A percentile compares a stretch with the other conserved stretches of the same genome.
Conservation (phyloP, 1,139 yeast species). For the Yamadazyma atmosphaerica region DNA sequence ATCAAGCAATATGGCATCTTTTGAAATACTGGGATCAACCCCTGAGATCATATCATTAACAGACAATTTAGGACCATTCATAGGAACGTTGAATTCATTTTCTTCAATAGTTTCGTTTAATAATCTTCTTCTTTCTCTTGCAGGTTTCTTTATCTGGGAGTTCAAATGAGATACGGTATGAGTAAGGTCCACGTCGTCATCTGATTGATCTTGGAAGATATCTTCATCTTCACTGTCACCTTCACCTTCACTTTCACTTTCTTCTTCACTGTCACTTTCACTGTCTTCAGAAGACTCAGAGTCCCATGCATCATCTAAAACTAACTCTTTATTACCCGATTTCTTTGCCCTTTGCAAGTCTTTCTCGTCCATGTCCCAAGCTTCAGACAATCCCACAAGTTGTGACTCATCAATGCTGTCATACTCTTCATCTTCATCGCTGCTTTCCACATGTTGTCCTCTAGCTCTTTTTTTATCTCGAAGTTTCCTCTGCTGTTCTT, state of each 20-base stretch:
- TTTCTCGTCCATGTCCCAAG: conserved; percentile 81
- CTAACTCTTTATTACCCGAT: conserved; percentile 29
- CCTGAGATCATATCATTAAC: conserved; percentile 75
- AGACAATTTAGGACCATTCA: conserved; percentile 57
- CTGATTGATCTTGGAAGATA: conserved; percentile 24
- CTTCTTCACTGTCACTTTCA: conserved; percentile 14
- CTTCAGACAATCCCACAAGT: conserved; percentile 74
- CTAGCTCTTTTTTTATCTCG: conserved; percentile 21
- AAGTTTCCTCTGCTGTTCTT: conserved; percentile 36
- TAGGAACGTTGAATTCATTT: conserved; percentile 70
- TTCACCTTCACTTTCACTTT: conserved; percentile 17
- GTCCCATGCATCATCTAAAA: conserved; percentile 46
- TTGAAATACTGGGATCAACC: conserved; percentile 46
- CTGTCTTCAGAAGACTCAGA: too few relatives aligned
- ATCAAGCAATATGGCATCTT: conserved; percentile 54
- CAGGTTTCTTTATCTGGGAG: conserved; percentile 31
- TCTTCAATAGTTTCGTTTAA: conserved; percentile 61
- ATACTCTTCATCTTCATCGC: conserved; percentile 45
- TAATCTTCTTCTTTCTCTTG: conserved; percentile 39
- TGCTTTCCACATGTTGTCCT: conserved; percentile 16
- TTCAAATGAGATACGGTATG: conserved; percentile 33
- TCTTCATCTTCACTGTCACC: conserved; percentile 25
- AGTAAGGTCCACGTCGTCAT: conserved; percentile 34
- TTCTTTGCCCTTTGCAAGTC: conserved; percentile 33
- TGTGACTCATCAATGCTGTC: conserved; percentile 70